phyloP scores from a whole-genome alignment of 2,329 filamentous ascomycete species.

The Rosellinia necatrix region DNA sequence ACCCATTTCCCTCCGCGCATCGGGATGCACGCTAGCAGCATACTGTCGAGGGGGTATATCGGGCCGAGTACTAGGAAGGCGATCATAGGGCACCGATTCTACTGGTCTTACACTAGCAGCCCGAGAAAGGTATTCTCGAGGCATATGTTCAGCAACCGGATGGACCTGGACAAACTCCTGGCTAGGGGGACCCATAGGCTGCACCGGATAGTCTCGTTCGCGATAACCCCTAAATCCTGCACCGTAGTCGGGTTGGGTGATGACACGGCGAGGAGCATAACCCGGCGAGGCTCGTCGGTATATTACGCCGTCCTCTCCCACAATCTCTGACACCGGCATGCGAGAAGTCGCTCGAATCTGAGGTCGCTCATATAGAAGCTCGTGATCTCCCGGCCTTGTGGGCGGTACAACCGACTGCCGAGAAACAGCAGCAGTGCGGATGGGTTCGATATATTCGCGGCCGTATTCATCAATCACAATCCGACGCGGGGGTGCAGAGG shows the following conservation, averaged over 20 bases:
- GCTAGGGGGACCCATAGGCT: slow-evolving; percentile 48
- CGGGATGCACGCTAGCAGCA: slow-evolving; percentile 46
- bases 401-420: slow-evolving; percentile 59
- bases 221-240: slow-evolving; percentile 59
- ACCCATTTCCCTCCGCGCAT: slow-evolving; percentile 42
- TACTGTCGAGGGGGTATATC: slow-evolving; percentile 55
- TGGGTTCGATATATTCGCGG: slow-evolving; percentile 72
- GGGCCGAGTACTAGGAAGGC: slow-evolving; percentile 49
- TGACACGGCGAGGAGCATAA: slow-evolving; percentile 57
- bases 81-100: slow-evolving; percentile 49
- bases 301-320: slow-evolving; percentile 55
- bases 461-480: slow-evolving; percentile 84
- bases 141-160: slow-evolving; percentile 49
- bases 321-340: slow-evolving; percentile 51
- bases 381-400: slow-evolving; percentile 50
- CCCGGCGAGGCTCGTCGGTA: slow-evolving; percentile 58
- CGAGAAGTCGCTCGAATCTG: slow-evolving; percentile 57
- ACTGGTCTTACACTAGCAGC: slow-evolving; percentile 63
- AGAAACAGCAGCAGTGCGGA: slow-evolving; percentile 46
- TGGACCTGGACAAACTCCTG: slow-evolving; percentile 57
- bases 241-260: slow-evolving; percentile 66
- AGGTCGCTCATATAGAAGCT: slow-evolving; percentile 69
- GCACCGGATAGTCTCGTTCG: slow-evolving; percentile 62
- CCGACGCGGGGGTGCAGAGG: slow-evolving; percentile 60
- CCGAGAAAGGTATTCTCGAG: slow-evolving; percentile 59